Evolutionary conservation across 768 basidiomycete genomes (phyloP), one percentile per base, ranked within the genome.

Genomic region (Serendipita indica): DNA sequence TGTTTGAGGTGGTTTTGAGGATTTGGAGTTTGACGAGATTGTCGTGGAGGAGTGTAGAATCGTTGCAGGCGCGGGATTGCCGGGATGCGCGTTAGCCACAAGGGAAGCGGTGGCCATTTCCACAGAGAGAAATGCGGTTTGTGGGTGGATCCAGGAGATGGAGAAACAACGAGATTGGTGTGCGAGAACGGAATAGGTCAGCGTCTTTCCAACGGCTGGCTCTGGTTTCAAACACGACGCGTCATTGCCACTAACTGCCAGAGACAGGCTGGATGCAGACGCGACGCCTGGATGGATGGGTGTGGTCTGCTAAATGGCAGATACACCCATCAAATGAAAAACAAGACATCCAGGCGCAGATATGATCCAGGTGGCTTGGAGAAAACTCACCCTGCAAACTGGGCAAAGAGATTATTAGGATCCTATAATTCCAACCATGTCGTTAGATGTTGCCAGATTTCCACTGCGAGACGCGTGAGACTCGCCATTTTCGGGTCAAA

Each of bases 231-330:
- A 43, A 25, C 41, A n/a, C 41, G 41, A 43, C 41, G 41, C 41
- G 41, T 43, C 41, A 43, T 43, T 43, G 41, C 41, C 41, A 43
- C 41, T 43, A n/a, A n/a, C 27, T 43, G 41, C 41, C 41, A 43
- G 41, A 7, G 27, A n/a, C 41, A n/a, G 41, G 41, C 41, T 25
- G 18, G 7, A n/a, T 18, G 41, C 41, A 43, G 18, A 6, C n/a
- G 18, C 27, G 7, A 43, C 18, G 1, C 27, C 7, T 7, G 27
- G n/a, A 43, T 0, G 41, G 27, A n/a, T 43, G 7, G 7, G 7
- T 6, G 5, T 18, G 41, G n/a, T 43, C 41, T 1, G 18, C 2
- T 18, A 2, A 18, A 37, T 43, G n/a, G n/a, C n/a, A n/a, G n/a
- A n/a, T n/a, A n/a, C 41, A 43, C 41, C 5, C 7, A 2, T 7